Percentiles rank a stretch among this genome's conserved stretches.
phyloP scores from a whole-genome alignment of 805 yeast species.

The Lipomyces spencermartinsiae region DNA sequence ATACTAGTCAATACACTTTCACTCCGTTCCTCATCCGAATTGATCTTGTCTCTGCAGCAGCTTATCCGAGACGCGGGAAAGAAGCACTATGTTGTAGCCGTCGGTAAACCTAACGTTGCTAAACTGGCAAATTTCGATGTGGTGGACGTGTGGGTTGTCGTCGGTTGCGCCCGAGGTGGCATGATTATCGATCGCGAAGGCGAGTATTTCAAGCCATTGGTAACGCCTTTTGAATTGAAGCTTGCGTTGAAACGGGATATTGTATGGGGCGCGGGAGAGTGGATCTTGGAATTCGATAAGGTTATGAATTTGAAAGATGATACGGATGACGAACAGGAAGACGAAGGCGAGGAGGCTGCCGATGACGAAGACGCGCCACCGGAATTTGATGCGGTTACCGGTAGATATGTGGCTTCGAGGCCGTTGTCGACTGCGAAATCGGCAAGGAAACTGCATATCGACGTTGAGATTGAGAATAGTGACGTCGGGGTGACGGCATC shows the following conservation, averaged over 20 bases:
- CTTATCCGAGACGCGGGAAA: constrained; percentile 79
- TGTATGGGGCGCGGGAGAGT: constrained; percentile 84
- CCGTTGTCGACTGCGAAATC: constrained; percentile 56
- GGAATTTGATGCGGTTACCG: constrained; percentile 87
- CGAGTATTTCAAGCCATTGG: constrained; percentile 86
- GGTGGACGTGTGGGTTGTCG: constrained; percentile 91
- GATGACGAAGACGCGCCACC: constrained; percentile 62
- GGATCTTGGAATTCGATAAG: constrained; percentile 82
- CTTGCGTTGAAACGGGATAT: constrained; percentile 78
- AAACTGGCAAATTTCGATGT: constrained; percentile 94
- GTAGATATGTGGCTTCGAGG: constrained; percentile 70
- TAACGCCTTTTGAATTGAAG: constrained; percentile 90
- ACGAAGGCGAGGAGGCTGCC: constrained; percentile 43
- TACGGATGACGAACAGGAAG: constrained; percentile 27
- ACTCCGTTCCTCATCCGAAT: constrained; percentile 69
- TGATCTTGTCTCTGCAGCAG: constrained; percentile 65
- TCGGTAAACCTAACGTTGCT: constrained; percentile 97
- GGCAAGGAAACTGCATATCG: constrained; percentile 67
- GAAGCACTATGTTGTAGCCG: constrained; percentile 92
- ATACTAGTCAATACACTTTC: constrained; percentile 89
- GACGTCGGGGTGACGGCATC: constrained; percentile 23
- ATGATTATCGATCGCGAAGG: constrained; percentile 78
- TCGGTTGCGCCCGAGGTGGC: constrained; percentile 96
- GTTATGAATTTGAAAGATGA: constrained; percentile 49
- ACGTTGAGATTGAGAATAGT: constrained; percentile 55